Evolutionary conservation across 306 rosid genomes (phyloP).

Genomic region (Vigna angularis): DNA sequence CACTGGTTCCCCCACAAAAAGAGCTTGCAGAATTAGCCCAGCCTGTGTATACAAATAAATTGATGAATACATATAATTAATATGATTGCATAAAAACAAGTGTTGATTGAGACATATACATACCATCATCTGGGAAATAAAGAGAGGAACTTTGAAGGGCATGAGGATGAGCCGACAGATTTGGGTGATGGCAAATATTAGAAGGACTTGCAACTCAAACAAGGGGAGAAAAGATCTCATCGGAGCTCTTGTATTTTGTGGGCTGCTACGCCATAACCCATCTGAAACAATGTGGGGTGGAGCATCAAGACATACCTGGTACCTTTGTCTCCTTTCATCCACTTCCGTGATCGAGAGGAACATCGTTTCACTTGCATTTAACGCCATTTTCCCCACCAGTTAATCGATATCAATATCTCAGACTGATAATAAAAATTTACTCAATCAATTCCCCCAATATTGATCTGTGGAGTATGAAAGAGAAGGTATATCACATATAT

Average conservation of each 20-base stretch:
- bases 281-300: constrained; percentile 53
- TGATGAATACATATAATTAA: too few relatives aligned
- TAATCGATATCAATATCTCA: background rate
- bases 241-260: constrained; percentile 30
- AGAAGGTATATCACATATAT: background rate
- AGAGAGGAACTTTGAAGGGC: constrained; percentile 56
- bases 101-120: constrained; percentile 42
- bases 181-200: constrained; percentile 50
- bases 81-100: too few relatives aligned
- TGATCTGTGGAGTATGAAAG: background rate
- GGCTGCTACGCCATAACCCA: constrained; percentile 45
- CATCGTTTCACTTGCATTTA: constrained; percentile 1
- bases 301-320: constrained; percentile 9
- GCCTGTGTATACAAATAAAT: constrained; percentile 38
- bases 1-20: constrained; percentile 10
- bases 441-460: too few relatives aligned
- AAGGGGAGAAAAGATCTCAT: constrained; percentile 45
- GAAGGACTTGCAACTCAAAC: constrained; percentile 58
- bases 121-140: constrained; percentile 67
- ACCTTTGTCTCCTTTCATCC: background rate
- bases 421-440: too few relatives aligned
- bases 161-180: constrained; percentile 44
- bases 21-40: constrained; percentile 52
- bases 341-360: background rate
- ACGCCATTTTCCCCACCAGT: constrained; percentile 3